Base-by-base conservation (phyloP, 176 grass and related monocot species). In the Oryza coarctata region DNA sequence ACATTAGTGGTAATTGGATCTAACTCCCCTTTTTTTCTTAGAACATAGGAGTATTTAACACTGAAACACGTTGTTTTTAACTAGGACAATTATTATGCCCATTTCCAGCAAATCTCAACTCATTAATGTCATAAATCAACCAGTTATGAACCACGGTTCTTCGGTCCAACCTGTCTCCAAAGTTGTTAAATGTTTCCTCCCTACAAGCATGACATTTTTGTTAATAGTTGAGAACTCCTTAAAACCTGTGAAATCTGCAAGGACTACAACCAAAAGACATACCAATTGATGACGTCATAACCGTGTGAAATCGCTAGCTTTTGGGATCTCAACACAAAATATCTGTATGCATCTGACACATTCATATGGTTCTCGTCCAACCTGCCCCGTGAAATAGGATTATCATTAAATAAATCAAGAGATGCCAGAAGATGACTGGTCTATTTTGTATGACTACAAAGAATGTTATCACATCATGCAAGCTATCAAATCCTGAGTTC, bases 111-210 rank as follows among this genome's bases (percentile, higher is more conserved):
- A 77, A n/a, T 28, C 40, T 18, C 39, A 58, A 49, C 44, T 18
- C 41, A 44, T 70, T 32, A 2, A 15, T 34, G 55, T 65, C 31
- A 43, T 23, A 80, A 58, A 74, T 75, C 47, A 67, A 97, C 94
- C 94, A 97, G 86, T 92, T 92, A 57, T 97, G 94, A 71, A 97
- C 94, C 50, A 97, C 87, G 6, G 92, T 97, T 69, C 85, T 92
- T 15, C 47, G 92, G 84, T 73, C 89, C 83, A 97, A 71, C 74
- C 94, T 90, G 40, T 86, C 84, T 79, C 92, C 90, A 28, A 97
- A 97, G 60, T 88, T 79, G 73, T 86, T 89, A 84, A 97, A 97
- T 36, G 92, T 94, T 85, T 97, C 94, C 75, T 97, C 94, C 94
- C 92, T 97, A 69, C 63, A 77, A 50, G 34, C 15, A 74, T 71